Evolutionary conservation across 108 stramenopile genomes (phyloP), one percentile per base, ranked within the genome.

Genomic region (Fistulifera solaris): DNA sequence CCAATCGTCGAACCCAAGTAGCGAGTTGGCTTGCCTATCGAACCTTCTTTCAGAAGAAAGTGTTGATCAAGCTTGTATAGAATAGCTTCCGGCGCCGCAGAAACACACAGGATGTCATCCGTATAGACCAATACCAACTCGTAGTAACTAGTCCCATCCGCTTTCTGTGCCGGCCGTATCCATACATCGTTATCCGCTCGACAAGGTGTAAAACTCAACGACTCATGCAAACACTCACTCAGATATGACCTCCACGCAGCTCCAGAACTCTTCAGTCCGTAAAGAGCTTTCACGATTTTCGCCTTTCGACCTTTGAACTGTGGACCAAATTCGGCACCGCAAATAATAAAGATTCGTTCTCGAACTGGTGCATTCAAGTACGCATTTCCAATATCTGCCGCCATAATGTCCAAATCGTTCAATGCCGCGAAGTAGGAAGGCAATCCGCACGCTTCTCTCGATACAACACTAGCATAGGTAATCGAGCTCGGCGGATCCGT

Each of bases 401-500:
- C 27, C 27, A 64, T 10, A 13, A 78, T 43, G 43, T 73, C 77
- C 11, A 73, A 46, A 41, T 63, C 62, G 40, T 78, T 73, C 38
- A 72, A 42, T 12, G 72, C 77, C 0, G 72, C 77, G n/a, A 61
- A 64, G 8, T 12, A 64, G 21, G 25, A 79, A 64, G 7, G 73
- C 73, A 41, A 72, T 50, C 25, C 68, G 72, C 68, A 26, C 71
- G n/a, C 72, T 5, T 75, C 71, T 0, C 71, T 18, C 21, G 68
- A 62, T 0, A 80, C 79, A 11, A 76, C 79, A 47, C 70, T 75
- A 2, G 72, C 60, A 57, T 76, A 75, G 0, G 76, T 81, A 11
- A 67, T 51, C 2, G 45, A 31, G 14, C 31, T 14, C 0, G 72
- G 75, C 0, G 63, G 16, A 7, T 76, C 75, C 0, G 68, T 66